phyloP scores from a whole-genome alignment of 768 basidiomycete genomes.

The Wakefieldia striispora region DNA sequence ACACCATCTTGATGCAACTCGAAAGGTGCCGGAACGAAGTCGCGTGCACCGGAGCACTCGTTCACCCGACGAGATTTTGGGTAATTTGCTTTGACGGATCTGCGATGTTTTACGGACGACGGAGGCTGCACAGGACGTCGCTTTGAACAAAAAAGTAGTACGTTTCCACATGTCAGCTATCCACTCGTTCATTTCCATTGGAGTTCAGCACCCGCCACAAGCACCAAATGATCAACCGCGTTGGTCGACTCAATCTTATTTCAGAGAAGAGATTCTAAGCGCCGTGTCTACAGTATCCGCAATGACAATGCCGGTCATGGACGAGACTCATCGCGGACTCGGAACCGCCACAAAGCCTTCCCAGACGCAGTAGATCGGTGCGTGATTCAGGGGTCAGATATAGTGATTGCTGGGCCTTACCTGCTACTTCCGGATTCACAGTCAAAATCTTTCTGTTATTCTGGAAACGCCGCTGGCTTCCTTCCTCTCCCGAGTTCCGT shows the following conservation, averaged over 20 bases:
- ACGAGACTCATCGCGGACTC: conserved; percentile 17
- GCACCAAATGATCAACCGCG: conserved; percentile 3
- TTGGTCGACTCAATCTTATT: conserved; percentile 3
- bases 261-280: conserved; percentile 6
- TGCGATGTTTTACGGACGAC: conserved; percentile 10
- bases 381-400: conserved; percentile 23
- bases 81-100: conserved; percentile 4
- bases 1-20: too few relatives aligned
- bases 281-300: conserved; percentile 25
- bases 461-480: conserved; percentile 26
- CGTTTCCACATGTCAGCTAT: not conserved
- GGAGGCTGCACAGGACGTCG: conserved; percentile 4
- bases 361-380: conserved; percentile 27
- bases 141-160: conserved; percentile 3
- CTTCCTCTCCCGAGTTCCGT: conserved; percentile 6
- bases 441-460: conserved; percentile 17
- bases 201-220: not conserved
- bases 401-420: conserved; percentile 22
- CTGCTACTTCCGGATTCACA: conserved; percentile 29
- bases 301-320: conserved; percentile 21
- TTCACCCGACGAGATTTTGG: conserved; percentile 4
- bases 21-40: conserved; percentile 7
- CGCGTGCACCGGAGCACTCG: conserved; percentile 2
- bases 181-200: conserved; percentile 2
- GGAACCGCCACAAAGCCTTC: conserved; percentile 30